phyloP scores from a whole-genome alignment of 257 asterid genomes.

The Solanum pimpinellifolium region DNA sequence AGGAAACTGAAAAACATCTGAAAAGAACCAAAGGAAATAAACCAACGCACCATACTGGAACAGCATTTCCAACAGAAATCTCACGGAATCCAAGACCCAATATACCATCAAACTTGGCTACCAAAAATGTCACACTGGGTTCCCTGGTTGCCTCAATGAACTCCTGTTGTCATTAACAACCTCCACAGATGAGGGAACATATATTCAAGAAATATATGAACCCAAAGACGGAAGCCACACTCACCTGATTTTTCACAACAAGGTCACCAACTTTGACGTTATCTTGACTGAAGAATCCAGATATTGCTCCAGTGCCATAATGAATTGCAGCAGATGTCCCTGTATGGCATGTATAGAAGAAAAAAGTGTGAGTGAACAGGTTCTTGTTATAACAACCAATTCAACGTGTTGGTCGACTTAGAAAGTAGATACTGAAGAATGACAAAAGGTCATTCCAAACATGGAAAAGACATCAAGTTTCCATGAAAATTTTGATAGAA shows the following conservation, averaged over 20 bases:
- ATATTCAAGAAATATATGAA: neutral
- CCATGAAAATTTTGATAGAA: neutral
- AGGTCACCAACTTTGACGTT: constrained; percentile 38
- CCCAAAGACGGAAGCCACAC: neutral
- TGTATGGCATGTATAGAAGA: neutral
- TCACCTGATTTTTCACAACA: constrained; percentile 57
- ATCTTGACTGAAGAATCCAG: constrained; percentile 74
- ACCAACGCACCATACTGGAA: constrained; percentile 64
- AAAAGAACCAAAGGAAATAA: neutral
- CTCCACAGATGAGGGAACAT: neutral
- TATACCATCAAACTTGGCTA: constrained; percentile 94
- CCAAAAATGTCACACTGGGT: constrained; percentile 80
- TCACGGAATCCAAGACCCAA: constrained; percentile 90
- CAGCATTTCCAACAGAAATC: constrained; percentile 85
- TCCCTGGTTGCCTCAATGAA: constrained; percentile 91
- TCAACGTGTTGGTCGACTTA: neutral
- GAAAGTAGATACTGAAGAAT: neutral
- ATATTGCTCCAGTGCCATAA: constrained; percentile 70
- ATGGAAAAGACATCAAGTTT: neutral
- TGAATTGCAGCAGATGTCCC: constrained; percentile 69
- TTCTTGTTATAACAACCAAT: neutral
- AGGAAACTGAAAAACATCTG: neutral
- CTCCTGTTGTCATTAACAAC: constrained; percentile 30
- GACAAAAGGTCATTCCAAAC: neutral
- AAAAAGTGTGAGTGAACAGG: neutral